These are phyloP conservation scores for Vitis hybrid DNA, from an alignment of 177 flowering plant species.

Conservation along the genomic window DNA sequence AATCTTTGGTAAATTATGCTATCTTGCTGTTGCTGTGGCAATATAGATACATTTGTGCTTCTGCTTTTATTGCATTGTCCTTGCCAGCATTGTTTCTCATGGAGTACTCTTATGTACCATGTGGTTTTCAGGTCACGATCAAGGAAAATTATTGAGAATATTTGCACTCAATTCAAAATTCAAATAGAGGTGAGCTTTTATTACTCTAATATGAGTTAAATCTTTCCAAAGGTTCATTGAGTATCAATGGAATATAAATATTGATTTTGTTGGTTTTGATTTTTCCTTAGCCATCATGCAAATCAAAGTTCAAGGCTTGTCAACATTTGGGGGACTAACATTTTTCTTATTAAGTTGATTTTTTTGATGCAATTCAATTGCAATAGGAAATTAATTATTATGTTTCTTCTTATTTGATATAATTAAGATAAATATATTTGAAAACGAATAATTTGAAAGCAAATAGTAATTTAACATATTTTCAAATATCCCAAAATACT, in stretches of 20 bases:
- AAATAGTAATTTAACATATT: too few species aligned
- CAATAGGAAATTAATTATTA: neutral
- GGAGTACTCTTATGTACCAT: neutral
- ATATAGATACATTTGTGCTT: neutral
- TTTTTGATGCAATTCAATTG: neutral
- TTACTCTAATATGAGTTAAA: neutral
- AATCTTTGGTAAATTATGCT: neutral
- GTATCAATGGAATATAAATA: neutral
- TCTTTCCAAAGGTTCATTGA: neutral
- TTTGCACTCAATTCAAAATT: slow-evolving; percentile 63
- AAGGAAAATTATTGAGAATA: slow-evolving; percentile 55
- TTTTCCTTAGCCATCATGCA: neutral
- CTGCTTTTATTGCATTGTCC: neutral
- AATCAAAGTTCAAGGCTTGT: neutral
- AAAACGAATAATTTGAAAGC: neutral
- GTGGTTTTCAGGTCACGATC: slow-evolving; percentile 53
- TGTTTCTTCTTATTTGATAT: too few species aligned
- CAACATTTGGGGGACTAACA: neutral
- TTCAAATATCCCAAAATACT: too few species aligned
- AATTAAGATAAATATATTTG: neutral
- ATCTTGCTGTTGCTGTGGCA: neutral
- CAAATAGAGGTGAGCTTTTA: slow-evolving; percentile 54
- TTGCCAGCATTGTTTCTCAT: neutral
- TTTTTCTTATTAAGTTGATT: neutral
- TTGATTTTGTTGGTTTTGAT: neutral